Evolutionary conservation across 129 eudicot species (phyloP).

Genomic region (Glebionis coronaria): DNA sequence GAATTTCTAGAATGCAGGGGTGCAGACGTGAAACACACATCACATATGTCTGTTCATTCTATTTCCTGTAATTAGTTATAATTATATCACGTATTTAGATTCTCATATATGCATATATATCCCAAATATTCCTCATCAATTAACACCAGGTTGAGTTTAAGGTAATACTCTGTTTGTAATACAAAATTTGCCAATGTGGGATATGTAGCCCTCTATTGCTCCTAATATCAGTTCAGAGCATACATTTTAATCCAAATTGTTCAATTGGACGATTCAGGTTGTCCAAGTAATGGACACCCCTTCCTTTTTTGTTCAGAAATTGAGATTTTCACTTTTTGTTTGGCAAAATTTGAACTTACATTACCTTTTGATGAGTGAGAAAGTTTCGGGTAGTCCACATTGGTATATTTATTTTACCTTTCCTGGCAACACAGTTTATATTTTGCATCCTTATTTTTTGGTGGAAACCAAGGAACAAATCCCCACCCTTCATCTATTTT

Average conservation of each 20-base stretch:
- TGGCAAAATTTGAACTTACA: neutral
- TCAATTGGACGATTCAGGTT: too few species aligned
- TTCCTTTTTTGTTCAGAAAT: too few species aligned
- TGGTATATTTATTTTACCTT: neutral
- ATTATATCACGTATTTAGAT: neutral
- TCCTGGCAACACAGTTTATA: neutral
- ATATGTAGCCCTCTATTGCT: too few species aligned
- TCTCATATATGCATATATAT: neutral
- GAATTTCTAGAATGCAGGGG: neutral
- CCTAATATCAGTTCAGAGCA: too few species aligned
- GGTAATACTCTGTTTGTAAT: neutral
- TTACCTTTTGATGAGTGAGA: neutral
- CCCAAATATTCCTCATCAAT: neutral
- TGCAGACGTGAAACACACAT: neutral
- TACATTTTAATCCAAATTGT: too few species aligned
- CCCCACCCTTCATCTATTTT: too few species aligned
- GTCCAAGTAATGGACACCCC: too few species aligned
- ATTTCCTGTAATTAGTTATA: conserved; percentile 5
- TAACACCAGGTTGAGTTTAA: conserved; percentile 1
- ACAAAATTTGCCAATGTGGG: too few species aligned
- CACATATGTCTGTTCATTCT: neutral
- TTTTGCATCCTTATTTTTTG: too few species aligned
- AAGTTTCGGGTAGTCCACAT: neutral
- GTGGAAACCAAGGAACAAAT: too few species aligned
- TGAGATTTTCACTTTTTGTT: neutral